phyloP scores from a whole-genome alignment of 345 rosid genomes.

The Cochlearia excelsa region DNA sequence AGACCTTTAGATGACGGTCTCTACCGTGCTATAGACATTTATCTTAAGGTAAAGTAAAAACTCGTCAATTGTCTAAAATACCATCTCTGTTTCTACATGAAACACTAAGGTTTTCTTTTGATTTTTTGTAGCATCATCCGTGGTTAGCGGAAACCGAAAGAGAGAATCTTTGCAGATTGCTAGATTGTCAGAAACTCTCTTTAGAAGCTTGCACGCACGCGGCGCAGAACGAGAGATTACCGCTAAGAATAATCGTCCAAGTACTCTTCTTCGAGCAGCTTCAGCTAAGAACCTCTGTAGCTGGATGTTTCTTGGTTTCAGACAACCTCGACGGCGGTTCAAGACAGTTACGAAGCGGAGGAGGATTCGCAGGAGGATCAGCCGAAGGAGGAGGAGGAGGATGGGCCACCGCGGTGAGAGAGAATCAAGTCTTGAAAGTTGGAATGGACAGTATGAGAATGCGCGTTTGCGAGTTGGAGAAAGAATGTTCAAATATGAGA shows the following conservation, averaged over 20 bases:
- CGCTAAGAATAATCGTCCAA: conserved; percentile 80
- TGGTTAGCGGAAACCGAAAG: conserved; percentile 90
- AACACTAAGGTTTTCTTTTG: neutral
- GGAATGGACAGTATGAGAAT: conserved; percentile 96
- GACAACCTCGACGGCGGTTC: conserved; percentile 86
- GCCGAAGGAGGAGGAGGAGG: conserved; percentile 63
- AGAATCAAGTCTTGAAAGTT: conserved; percentile 92
- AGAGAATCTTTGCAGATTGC: conserved; percentile 84
- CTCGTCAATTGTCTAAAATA: neutral
- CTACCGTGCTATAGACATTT: conserved; percentile 92
- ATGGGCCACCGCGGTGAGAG: conserved; percentile 89
- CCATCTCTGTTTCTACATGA: neutral
- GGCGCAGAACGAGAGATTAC: conserved; percentile 92
- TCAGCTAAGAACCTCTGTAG: conserved; percentile 94
- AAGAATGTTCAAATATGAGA: conserved; percentile 75
- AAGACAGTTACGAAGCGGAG: conserved; percentile 83
- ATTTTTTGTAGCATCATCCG: conserved; percentile 75
- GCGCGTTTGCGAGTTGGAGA: conserved; percentile 90
- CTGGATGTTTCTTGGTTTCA: conserved; percentile 90
- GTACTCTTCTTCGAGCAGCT: conserved; percentile 99
- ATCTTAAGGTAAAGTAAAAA: conserved; percentile 60
- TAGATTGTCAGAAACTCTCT: conserved; percentile 97
- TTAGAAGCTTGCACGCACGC: conserved; percentile 98
- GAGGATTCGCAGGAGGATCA: conserved; percentile 63
- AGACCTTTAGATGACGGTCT: conserved; percentile 93